Conservation (phyloP, 345 rosid species). For the Moringa oleifera region DNA sequence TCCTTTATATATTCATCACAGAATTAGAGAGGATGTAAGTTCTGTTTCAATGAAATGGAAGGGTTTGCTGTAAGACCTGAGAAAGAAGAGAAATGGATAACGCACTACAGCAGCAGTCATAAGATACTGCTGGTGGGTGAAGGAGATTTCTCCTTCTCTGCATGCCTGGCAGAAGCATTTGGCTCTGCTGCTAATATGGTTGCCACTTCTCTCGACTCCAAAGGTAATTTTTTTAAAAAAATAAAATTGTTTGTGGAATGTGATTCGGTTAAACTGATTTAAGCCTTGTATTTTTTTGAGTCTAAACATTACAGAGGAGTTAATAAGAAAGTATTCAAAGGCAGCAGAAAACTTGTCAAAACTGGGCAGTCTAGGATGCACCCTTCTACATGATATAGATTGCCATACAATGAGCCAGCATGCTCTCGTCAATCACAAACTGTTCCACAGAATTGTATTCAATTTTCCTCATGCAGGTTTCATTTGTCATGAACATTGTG, state of each 20-base stretch:
- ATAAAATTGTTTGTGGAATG: too few relatives aligned
- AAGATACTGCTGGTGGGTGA: slow-evolving; percentile 49
- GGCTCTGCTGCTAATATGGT: slow-evolving; percentile 41
- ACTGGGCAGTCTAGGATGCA: slow-evolving; percentile 25
- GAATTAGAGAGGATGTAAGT: slow-evolving; percentile 1
- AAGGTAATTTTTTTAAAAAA: too few relatives aligned
- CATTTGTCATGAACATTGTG: slow-evolving; percentile 11
- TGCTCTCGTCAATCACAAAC: neutral
- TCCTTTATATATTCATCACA: neutral
- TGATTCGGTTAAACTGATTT: too few relatives aligned
- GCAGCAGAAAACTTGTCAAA: slow-evolving; percentile 20
- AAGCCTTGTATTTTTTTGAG: too few relatives aligned
- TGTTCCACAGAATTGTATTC: slow-evolving; percentile 30
- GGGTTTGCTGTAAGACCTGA: too few relatives aligned
- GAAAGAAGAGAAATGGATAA: slow-evolving; percentile 25
- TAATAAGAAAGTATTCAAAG: slow-evolving; percentile 10
- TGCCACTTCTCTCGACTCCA: slow-evolving; percentile 44
- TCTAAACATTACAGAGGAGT: too few relatives aligned
- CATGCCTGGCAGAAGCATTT: slow-evolving; percentile 42
- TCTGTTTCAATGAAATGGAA: too few relatives aligned
- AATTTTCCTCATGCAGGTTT: slow-evolving; percentile 42
- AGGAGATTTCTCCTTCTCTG: slow-evolving; percentile 53
- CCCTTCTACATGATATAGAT: slow-evolving; percentile 25
- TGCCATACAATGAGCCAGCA: slow-evolving; percentile 22
- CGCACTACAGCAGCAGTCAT: slow-evolving; percentile 32